Percentiles rank a stretch among this genome's conserved stretches.
phyloP scores from a whole-genome alignment of 2,329 filamentous ascomycete species.

The Neocucurbitaria cava region DNA sequence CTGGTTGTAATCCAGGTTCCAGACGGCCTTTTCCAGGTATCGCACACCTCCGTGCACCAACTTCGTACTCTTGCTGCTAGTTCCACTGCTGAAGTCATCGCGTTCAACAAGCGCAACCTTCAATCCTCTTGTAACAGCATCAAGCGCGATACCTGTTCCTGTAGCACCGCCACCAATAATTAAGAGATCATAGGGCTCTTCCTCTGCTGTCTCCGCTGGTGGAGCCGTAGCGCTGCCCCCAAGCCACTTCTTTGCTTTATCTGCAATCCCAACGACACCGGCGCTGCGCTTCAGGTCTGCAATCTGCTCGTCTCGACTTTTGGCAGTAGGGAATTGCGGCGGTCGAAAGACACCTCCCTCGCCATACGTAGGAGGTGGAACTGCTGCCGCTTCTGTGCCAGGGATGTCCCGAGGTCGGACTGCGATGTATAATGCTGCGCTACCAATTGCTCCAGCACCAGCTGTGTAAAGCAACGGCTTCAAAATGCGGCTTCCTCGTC shows the following conservation, averaged over 20 bases:
- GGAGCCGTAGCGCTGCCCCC: conserved; percentile 36
- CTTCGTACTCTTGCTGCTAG: conserved; percentile 87
- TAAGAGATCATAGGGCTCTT: conserved; percentile 75
- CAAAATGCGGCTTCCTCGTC: conserved; percentile 56
- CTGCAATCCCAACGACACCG: conserved; percentile 46
- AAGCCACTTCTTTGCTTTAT: conserved; percentile 52
- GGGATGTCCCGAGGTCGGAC: conserved; percentile 77
- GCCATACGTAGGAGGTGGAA: conserved; percentile 73
- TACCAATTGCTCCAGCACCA: conserved; percentile 61
- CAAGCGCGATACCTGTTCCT: conserved; percentile 79
- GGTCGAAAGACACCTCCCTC: conserved; percentile 72
- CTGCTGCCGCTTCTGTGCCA: conserved; percentile 70
- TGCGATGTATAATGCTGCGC: conserved; percentile 65
- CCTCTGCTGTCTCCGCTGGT: conserved; percentile 40
- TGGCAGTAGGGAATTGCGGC: conserved; percentile 69
- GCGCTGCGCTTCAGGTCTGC: conserved; percentile 63
- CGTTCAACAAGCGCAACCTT: conserved; percentile 82
- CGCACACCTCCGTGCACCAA: conserved; percentile 84
- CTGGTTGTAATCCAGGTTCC: conserved; percentile 85
- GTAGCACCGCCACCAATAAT: conserved; percentile 83
- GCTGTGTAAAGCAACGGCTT: conserved; percentile 66
- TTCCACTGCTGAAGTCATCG: conserved; percentile 82
- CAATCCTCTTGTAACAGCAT: conserved; percentile 78
- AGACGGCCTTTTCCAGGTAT: conserved; percentile 86
- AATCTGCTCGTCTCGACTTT: conserved; percentile 70